Percentiles rank a stretch among this genome's conserved stretches.
These are phyloP conservation scores for Raphanus raphanistrum DNA, from an alignment of 345 rosid genomes.

Conservation along the genomic window DNA sequence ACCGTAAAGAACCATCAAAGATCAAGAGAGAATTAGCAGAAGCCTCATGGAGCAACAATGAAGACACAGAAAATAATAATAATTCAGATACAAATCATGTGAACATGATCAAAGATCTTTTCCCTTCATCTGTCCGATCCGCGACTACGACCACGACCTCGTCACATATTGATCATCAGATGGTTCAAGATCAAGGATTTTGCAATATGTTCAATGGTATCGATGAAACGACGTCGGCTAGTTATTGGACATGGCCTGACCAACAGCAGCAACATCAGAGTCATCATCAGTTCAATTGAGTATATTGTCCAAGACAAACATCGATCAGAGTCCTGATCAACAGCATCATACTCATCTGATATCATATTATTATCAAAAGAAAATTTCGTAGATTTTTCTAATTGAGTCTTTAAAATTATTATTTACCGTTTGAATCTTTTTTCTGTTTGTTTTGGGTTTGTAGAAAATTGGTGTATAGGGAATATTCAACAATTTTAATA, in stretches of 20 bases:
- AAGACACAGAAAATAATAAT: slow-evolving; percentile 43
- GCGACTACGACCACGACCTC: slow-evolving; percentile 42
- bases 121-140: slow-evolving; percentile 47
- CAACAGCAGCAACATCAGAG: slow-evolving; percentile 58
- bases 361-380: slow-evolving; percentile 18
- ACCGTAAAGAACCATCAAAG: slow-evolving; percentile 45
- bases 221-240: slow-evolving; percentile 61
- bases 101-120: slow-evolving; percentile 39
- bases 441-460: slow-evolving; percentile 19
- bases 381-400: slow-evolving; percentile 23
- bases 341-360: slow-evolving; percentile 20
- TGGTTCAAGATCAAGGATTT: slow-evolving; percentile 61
- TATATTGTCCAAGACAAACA: slow-evolving; percentile 11
- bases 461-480: slow-evolving; percentile 44
- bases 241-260: slow-evolving; percentile 76
- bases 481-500: slow-evolving; percentile 27
- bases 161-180: slow-evolving; percentile 46
- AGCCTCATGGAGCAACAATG: slow-evolving; percentile 77
- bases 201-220: slow-evolving; percentile 70
- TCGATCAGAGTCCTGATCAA: neutral
- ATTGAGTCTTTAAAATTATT: slow-evolving; percentile 15
- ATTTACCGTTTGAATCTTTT: slow-evolving; percentile 16
- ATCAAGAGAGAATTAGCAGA: slow-evolving; percentile 58
- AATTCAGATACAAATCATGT: slow-evolving; percentile 44
- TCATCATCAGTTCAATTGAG: slow-evolving; percentile 36